Evolutionary conservation across 75 land plant genomes (phyloP).

Genomic region (Picea sitchensis): DNA sequence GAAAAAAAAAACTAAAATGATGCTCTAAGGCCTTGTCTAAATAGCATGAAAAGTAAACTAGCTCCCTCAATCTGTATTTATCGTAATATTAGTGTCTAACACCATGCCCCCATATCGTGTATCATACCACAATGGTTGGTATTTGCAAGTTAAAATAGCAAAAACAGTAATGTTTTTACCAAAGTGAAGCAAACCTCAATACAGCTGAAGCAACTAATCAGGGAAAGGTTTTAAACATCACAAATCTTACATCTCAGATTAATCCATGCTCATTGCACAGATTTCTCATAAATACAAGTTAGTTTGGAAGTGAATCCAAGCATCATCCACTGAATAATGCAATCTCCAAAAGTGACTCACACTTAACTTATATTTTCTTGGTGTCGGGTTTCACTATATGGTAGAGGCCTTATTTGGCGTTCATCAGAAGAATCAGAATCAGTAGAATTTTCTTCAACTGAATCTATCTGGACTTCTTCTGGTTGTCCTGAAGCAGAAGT

Average conservation of each 20-base stretch:
- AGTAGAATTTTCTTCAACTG: constrained; percentile 33
- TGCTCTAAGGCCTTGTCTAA: too few species aligned
- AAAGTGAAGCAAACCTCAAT: neutral
- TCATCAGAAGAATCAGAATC: constrained; percentile 7
- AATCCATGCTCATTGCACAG: neutral
- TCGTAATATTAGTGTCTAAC: too few species aligned
- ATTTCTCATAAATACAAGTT: neutral
- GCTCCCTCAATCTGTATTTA: too few species aligned
- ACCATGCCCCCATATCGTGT: too few species aligned
- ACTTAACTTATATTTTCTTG: neutral
- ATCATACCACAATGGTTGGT: too few species aligned
- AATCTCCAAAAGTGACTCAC: neutral
- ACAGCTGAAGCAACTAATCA: neutral
- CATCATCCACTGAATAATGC: neutral
- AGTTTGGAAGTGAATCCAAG: neutral
- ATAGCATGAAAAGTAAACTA: too few species aligned
- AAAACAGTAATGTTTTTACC: neutral
- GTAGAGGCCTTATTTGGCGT: neutral
- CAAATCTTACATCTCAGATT: constrained; percentile 1
- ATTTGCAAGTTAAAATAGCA: too few species aligned
- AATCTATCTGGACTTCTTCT: constrained; percentile 10
- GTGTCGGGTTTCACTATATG: neutral
- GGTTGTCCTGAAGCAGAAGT: constrained; percentile 16
- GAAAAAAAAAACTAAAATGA: too few species aligned
- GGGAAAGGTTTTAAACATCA: neutral